Evolutionary conservation across 306 rosid species (phyloP), one percentile per base, ranked within the genome.

Genomic region (Ammopiptanthus mongolicus): DNA sequence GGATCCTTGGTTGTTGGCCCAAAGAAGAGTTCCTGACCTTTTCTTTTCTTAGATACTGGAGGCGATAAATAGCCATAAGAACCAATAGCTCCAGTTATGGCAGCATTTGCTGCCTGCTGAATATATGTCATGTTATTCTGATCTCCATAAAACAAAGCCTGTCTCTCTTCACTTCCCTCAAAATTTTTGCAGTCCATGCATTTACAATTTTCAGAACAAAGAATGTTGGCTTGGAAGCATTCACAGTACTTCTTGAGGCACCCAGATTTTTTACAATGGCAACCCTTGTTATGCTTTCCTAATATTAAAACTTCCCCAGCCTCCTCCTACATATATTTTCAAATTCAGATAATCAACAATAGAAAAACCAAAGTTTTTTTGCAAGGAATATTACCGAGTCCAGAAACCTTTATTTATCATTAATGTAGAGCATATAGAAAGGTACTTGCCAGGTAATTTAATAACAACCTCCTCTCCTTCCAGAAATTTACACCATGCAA

Each of bases 81-180:
- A 67, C 98, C 99, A 83, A 92, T 88, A 75, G 98, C 99, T 80
- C 97, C 99, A 78, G 98, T 96, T 79, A 96, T 92, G 86, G 99
- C 97, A 82, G 99, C 99, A 87, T 96, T 96, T 68, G 99, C 99
- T 22, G 94, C 97, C 87, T 89, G 98, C 84, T 92, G 99, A 85
- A 89, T 78, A 81, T 81, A 82, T 73, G 88, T 77, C 37, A 84
- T 84, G 82, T 85, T 90, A 76, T 83, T 89, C 81, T 88, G 97
- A 67, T 96, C 98, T 67, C 97, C 98, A 64, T 89, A 97, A 85
- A 88, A 92, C 82, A 92, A 80, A 74, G 99, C 97, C 85, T 90
- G 99, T 60, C 99, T 90, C 84, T 96, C 99, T 92, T 89, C 98
- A 83, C 98, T 96, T 85, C 99, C 99, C 86, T 96, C 99, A 83